A percentile compares a stretch with the other conserved stretches of the same genome.
Conservation (phyloP, 2,329 filamentous ascomycete species). For the Alternaria rosae region DNA sequence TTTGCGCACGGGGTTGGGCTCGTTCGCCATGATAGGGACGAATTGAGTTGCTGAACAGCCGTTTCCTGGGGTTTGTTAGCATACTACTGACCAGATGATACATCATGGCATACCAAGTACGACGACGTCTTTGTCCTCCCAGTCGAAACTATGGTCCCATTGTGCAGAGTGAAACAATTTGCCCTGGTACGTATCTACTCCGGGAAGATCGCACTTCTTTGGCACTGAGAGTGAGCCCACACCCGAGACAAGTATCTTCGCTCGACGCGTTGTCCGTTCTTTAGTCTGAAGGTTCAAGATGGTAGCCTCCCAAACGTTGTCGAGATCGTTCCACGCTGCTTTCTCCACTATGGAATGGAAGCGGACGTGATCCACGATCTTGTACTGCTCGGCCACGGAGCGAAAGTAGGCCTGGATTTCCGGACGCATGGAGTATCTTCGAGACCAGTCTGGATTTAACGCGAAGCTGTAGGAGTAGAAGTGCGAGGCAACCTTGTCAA, state of each 20-base stretch:
- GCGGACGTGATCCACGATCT: constrained; percentile 53
- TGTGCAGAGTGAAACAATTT: constrained; percentile 42
- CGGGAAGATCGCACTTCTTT: constrained; percentile 52
- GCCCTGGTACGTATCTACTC: constrained; percentile 55
- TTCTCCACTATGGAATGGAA: constrained; percentile 55
- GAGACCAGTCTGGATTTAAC: constrained; percentile 66
- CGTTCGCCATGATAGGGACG: constrained; percentile 54
- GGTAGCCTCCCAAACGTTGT: constrained; percentile 50
- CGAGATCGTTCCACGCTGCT: constrained; percentile 55
- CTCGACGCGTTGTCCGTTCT: constrained; percentile 24
- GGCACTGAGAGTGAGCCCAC: constrained; percentile 42
- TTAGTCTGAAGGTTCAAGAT: constrained; percentile 33
- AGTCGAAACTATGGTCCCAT: constrained; percentile 60
- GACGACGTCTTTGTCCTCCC: constrained; percentile 50
- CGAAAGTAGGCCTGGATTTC: constrained; percentile 66
- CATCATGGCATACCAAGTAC: constrained; percentile 30
- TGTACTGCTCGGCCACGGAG: constrained; percentile 38
- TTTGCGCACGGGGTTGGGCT: constrained; percentile 46
- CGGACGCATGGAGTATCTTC: constrained; percentile 62
- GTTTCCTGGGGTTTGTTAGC: constrained; percentile 45
- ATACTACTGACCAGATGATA: background rate
- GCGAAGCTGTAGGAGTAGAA: constrained; percentile 70
- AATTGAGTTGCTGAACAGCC: constrained; percentile 60
- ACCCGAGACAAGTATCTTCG: constrained; percentile 38
- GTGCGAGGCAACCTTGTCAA: constrained; percentile 52